Evolutionary conservation across 2,329 filamentous ascomycete species (phyloP).

Genomic region (Thelonectria discophora): DNA sequence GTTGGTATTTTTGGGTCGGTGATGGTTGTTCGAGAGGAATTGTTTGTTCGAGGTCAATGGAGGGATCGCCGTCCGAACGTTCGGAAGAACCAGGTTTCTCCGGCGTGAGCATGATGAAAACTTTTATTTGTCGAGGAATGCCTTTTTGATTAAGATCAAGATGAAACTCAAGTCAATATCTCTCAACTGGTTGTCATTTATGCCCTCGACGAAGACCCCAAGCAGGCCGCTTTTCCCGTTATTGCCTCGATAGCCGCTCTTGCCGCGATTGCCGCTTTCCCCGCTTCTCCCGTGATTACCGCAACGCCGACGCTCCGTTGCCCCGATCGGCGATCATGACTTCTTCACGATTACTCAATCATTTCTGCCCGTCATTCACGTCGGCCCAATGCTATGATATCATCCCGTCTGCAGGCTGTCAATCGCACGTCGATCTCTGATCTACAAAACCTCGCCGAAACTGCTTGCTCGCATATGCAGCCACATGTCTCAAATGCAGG

Average conservation of each 20-base stretch:
- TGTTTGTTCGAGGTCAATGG: constrained; percentile 23
- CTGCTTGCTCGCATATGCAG: background rate
- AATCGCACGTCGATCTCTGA: background rate
- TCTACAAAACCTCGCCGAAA: constrained; percentile 3
- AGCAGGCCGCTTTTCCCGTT: constrained; percentile 19
- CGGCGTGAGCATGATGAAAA: constrained; percentile 8
- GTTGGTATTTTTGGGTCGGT: background rate
- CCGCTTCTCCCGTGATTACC: background rate
- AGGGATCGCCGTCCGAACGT: constrained; percentile 2
- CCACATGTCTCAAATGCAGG: constrained; percentile 32
- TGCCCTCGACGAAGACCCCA: background rate
- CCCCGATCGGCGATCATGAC: background rate
- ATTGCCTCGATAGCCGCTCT: constrained; percentile 24
- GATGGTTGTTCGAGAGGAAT: background rate
- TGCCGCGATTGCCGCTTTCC: background rate
- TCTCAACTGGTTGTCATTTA: background rate
- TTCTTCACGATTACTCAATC: background rate
- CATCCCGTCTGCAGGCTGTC: background rate
- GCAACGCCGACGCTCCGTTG: background rate
- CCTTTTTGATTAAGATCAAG: background rate
- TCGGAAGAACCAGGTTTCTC: background rate
- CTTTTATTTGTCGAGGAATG: background rate
- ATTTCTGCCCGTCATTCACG: background rate
- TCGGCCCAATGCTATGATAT: background rate
- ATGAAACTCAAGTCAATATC: background rate